Base-by-base conservation (phyloP, 2,329 filamentous ascomycete genomes). In the Stachybotrys echinatus region DNA sequence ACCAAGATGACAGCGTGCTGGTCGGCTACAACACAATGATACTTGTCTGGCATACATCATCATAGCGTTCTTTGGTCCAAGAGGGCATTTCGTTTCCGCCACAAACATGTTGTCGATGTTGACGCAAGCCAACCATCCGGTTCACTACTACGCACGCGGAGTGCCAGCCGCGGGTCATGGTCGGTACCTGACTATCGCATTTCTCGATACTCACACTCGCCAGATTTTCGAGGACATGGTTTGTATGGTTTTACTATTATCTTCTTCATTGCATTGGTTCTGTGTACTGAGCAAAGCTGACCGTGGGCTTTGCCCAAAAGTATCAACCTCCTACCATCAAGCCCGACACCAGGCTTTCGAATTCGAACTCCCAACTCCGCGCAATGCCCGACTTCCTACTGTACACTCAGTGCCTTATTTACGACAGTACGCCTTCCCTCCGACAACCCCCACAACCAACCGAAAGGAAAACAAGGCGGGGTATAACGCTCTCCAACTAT, bases 321-420 rank as follows among this genome's bases (percentile, higher is more conserved):
- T 14, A 34, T 14, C 27, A 5, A 34, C 27, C n/a, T 34, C 27
- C 27, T 14, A 34, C 27, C 27, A 34, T 14, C 27, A 34, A 34
- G 27, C 27, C 27, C 27, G 27, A 34, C 27, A 14, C 14, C 27
- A 34, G 27, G 27, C 27, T 14, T 10, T 34, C 14, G 14, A 34
- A 34, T 34, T 55, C 50, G 54, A 55, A 65, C 61, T 61, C 64
- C 61, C 59, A 65, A 69, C 66, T 69, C 66, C 66, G 50, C 59
- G 66, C 66, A 67, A 66, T 65, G 62, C 60, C 52, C 47, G 49
- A 54, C 54, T 56, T 60, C 56, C 21, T 53, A 51, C 31, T 48
- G 31, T 49, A 34, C 27, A 34, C 14, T 34, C 27, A 14, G 14
- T 14, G 27, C 14, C n/a, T 34, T 34, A 8, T 34, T 3, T 34